Conservation (phyloP, 306 rosid genomes). For the Echinosophora koreensis region DNA sequence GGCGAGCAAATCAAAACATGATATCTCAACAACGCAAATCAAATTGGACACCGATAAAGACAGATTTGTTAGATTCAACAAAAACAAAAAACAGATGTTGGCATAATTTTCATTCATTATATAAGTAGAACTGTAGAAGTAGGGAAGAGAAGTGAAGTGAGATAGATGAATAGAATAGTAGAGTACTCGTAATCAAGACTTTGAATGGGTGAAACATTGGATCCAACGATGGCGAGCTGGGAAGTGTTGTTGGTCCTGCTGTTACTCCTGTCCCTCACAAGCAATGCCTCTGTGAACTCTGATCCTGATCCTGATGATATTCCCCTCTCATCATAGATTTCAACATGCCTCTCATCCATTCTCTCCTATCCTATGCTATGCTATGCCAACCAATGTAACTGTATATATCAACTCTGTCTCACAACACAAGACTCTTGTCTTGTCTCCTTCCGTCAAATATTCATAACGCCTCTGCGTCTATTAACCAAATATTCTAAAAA, state of each 20-base stretch:
- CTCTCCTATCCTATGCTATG: too few species aligned
- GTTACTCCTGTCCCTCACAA: conserved; percentile 45
- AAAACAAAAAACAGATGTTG: not conserved
- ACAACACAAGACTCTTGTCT: too few species aligned
- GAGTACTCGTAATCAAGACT: conserved; percentile 77
- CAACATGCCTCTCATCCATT: too few species aligned
- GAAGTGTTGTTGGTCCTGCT: conserved; percentile 60
- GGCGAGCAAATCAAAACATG: not conserved
- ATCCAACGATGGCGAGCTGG: conserved; percentile 70
- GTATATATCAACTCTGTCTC: too few species aligned
- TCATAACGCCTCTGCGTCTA: too few species aligned
- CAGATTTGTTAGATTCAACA: too few species aligned
- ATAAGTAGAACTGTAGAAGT: not conserved
- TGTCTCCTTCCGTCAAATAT: too few species aligned
- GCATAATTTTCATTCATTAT: too few species aligned
- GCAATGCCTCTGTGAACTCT: conserved; percentile 52
- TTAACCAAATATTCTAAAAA: too few species aligned
- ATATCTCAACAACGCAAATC: too few species aligned
- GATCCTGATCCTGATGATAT: conserved; percentile 10
- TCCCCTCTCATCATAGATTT: not conserved
- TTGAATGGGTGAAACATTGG: conserved; percentile 69
- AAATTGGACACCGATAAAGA: too few species aligned
- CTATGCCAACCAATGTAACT: too few species aligned
- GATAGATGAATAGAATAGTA: not conserved
- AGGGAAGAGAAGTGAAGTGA: not conserved